Base-by-base conservation (phyloP, 2,329 filamentous ascomycete genomes). In the Cordyceps militaris region DNA sequence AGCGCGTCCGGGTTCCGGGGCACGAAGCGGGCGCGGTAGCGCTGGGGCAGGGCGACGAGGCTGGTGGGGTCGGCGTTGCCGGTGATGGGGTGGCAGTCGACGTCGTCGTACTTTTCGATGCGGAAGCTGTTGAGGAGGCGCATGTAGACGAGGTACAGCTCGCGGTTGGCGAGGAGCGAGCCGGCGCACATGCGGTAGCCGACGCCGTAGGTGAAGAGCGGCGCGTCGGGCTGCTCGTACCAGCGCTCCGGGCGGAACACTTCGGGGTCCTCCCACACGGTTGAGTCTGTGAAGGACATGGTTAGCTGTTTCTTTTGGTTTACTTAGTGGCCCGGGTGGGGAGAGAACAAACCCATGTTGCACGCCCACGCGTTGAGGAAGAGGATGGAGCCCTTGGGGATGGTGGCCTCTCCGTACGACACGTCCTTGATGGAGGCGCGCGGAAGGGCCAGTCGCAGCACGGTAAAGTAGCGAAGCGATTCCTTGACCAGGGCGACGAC, bases 331-430 rank as follows among this genome's bases (percentile, higher is more conserved):
- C 4, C 26, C 21, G 9, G 36, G 26, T 23, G 9, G 11, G 1
- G 36, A 23, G 21, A 30, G 8, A 2, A 68, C 75, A 65, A 71
- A 83, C 82, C 83, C 81, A 85, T 85, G 61, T 87, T 87, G 64
- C 84, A 87, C 3, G 83, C 83, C 84, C 83, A 87, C 0, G 83
- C 81, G 59, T 87, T 88, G 26, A 87, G 70, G 66, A 86, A 87
- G 36, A 86, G 76, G 0, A 85, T 80, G 1, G 82, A 85, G 0
- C 83, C 83, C 46, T 80, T 79, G 1, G 85, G 84, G 42, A 87
- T 84, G 6, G 76, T 66, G 32, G 77, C 76, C 19, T 79, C 82
- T 10, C 84, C 69, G 59, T 86, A 86, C 0, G 72, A 70, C 3
- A 87, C 73, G 54, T 85, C 82, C 61, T 79, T 80, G 57, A 85